These are phyloP conservation scores for Trifolium pratense DNA, from an alignment of 306 rosid species.

Conservation along the genomic window DNA sequence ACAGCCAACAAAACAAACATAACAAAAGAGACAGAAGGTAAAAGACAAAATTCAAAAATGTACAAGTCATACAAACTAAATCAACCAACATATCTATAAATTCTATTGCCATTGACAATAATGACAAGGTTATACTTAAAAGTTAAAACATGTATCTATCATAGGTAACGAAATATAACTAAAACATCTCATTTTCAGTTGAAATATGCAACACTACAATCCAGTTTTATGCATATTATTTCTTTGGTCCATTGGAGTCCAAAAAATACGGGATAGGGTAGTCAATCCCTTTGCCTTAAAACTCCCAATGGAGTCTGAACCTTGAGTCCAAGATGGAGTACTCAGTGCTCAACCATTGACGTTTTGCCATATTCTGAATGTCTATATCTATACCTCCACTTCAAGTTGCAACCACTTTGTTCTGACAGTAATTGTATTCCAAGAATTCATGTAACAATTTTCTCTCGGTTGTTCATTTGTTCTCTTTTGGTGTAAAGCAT, in stretches of 20 bases:
- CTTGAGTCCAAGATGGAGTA: too few relatives aligned
- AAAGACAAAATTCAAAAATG: conserved; percentile 21
- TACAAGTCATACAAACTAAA: conserved; percentile 20
- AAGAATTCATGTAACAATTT: not conserved
- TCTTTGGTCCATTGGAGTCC: not conserved
- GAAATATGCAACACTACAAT: not conserved
- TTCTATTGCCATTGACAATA: not conserved
- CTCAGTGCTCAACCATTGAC: too few relatives aligned
- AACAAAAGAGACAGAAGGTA: conserved; percentile 5
- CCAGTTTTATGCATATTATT: not conserved
- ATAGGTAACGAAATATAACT: not conserved
- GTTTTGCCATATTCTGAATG: too few relatives aligned
- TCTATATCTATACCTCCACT: too few relatives aligned
- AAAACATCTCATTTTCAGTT: too few relatives aligned
- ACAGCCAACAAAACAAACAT: not conserved
- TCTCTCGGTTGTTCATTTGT: not conserved
- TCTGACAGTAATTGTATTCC: not conserved
- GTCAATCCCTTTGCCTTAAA: not conserved
- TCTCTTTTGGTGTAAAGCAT: conserved; percentile 2
- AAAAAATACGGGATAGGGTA: not conserved
- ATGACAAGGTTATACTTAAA: not conserved
- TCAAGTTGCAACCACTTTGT: too few relatives aligned
- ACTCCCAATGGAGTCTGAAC: not conserved
- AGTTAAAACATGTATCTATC: not conserved
- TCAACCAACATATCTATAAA: conserved; percentile 6